Conservation (phyloP, 306 rosid genomes). For the Castanea mollissima region DNA sequence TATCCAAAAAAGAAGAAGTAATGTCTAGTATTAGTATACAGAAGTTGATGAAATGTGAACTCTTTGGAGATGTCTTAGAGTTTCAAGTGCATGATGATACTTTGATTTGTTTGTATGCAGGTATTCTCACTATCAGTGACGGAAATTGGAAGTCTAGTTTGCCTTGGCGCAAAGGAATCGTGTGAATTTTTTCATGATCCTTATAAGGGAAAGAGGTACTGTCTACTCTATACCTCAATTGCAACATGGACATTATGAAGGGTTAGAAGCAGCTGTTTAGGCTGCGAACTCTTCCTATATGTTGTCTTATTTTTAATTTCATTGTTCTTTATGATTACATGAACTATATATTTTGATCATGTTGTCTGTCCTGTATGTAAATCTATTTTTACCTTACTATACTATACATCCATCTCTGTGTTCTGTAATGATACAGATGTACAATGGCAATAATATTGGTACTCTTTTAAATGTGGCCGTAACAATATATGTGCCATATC, state of each 20-base stretch:
- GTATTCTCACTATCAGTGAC: conserved; percentile 74
- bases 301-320: not conserved
- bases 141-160: conserved; percentile 76
- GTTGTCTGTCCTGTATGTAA: not conserved
- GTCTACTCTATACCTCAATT: conserved; percentile 9
- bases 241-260: not conserved
- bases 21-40: too few species aligned
- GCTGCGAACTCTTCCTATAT: not conserved
- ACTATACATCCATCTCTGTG: not conserved
- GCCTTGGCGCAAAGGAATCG: conserved; percentile 68
- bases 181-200: conserved; percentile 80
- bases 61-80: not conserved
- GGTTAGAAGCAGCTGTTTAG: not conserved
- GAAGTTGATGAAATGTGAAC: not conserved
- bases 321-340: not conserved
- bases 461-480: not conserved
- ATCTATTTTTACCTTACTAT: not conserved
- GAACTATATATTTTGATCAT: not conserved
- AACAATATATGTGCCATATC: not conserved
- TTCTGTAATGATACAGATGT: not conserved
- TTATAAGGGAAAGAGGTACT: conserved; percentile 66
- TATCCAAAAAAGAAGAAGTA: not conserved
- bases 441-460: not conserved
- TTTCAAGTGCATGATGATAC: conserved; percentile 8
- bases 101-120: conserved; percentile 46